Evolutionary conservation across 257 asterid genomes (phyloP).

Genomic region (Scutellaria minor): DNA sequence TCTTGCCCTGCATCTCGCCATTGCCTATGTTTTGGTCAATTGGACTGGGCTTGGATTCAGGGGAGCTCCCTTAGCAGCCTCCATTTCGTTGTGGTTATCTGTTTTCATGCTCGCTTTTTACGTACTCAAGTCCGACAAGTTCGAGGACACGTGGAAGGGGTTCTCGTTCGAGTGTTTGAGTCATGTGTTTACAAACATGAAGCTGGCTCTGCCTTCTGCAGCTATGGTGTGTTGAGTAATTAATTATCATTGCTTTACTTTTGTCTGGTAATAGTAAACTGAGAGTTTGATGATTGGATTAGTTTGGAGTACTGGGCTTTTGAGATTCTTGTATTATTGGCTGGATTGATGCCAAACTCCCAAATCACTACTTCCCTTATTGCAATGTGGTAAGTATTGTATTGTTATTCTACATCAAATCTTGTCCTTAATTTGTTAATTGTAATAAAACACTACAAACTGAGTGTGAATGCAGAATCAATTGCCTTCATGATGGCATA

Average conservation of each 20-base stretch:
- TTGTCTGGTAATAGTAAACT: background rate
- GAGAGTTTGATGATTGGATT: slow-evolving; percentile 11
- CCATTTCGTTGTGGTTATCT: slow-evolving; percentile 71
- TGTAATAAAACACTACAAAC: background rate
- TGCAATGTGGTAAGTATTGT: slow-evolving; percentile 73
- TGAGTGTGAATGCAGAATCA: slow-evolving; percentile 53
- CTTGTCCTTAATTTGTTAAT: background rate
- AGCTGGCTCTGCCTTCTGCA: slow-evolving; percentile 76
- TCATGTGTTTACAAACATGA: slow-evolving; percentile 40
- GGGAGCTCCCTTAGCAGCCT: slow-evolving; percentile 72
- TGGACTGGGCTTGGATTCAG: slow-evolving; percentile 51
- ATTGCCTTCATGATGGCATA: slow-evolving; percentile 62
- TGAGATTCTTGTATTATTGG: slow-evolving; percentile 80
- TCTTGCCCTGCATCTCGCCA: slow-evolving; percentile 53
- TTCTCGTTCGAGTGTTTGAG: slow-evolving; percentile 47
- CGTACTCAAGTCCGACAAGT: slow-evolving; percentile 42
- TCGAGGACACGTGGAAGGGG: slow-evolving; percentile 62
- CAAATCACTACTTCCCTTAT: slow-evolving; percentile 69
- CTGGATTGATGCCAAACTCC: slow-evolving; percentile 85
- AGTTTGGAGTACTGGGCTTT: slow-evolving; percentile 92
- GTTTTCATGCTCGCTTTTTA: slow-evolving; percentile 49
- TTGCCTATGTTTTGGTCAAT: slow-evolving; percentile 54
- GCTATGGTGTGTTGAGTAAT: slow-evolving; percentile 66
- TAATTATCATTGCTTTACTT: background rate
- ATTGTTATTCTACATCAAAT: background rate